These are phyloP conservation scores for Geotrichum phurueaensis DNA, from an alignment of 1,139 yeast species.

Conservation along the genomic window DNA sequence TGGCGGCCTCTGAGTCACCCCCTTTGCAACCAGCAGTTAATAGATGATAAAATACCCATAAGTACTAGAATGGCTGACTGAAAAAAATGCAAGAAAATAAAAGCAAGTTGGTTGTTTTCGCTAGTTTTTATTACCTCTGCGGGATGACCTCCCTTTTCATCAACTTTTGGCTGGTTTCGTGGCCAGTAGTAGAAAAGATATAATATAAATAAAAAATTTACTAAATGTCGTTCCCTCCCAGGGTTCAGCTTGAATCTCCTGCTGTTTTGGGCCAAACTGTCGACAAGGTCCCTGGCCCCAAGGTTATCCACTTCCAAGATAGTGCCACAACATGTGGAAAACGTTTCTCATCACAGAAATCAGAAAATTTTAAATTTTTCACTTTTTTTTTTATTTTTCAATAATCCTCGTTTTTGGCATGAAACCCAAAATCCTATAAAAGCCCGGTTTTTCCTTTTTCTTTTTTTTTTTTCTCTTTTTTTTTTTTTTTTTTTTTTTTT, in stretches of 20 bases:
- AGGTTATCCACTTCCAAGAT: background rate
- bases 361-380: background rate
- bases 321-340: background rate
- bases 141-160: background rate
- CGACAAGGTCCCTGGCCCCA: background rate
- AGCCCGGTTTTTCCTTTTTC: background rate
- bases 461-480: constrained; percentile 10
- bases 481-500: constrained; percentile 14
- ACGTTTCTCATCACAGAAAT: background rate
- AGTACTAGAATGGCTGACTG: background rate
- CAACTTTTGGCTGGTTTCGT: background rate
- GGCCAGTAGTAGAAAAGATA: background rate
- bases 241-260: background rate
- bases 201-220: background rate
- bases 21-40: background rate
- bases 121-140: background rate
- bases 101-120: background rate
- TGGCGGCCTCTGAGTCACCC: background rate
- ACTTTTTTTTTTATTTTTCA: background rate
- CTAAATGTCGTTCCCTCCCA: background rate
- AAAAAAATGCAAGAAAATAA: background rate
- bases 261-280: background rate
- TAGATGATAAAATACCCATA: background rate
- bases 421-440: background rate
- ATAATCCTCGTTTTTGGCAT: background rate